Evolutionary conservation across 192 early-diverging fungal species (phyloP).

Genomic region (Coemansia sp.): DNA sequence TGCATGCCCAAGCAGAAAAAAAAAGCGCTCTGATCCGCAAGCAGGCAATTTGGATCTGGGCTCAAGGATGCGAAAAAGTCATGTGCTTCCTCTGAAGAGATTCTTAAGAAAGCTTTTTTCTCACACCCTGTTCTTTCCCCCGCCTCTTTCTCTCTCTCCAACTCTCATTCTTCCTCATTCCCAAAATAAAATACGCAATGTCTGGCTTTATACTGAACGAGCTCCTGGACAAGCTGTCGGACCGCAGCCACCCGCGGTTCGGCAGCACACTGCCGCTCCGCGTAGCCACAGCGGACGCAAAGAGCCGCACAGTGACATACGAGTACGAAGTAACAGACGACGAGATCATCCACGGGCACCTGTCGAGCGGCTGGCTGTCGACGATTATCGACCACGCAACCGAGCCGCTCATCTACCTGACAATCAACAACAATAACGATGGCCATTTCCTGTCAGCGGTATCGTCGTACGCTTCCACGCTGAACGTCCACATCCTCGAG

Average conservation of each 20-base stretch:
- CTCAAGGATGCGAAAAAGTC: background rate
- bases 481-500: slow-evolving; percentile 27
- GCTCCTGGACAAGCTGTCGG: slow-evolving; percentile 25
- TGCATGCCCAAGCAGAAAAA: no score
- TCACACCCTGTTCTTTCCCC: background rate
- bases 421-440: background rate
- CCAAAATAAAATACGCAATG: slow-evolving; percentile 6
- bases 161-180: slow-evolving; percentile 2
- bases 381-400: slow-evolving; percentile 25
- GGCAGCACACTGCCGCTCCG: slow-evolving; percentile 23
- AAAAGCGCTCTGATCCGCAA: no score
- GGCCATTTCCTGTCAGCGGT: no score
- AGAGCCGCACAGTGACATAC: slow-evolving; percentile 18
- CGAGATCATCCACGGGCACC: slow-evolving; percentile 28
- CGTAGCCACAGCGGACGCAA: slow-evolving; percentile 19
- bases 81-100: background rate
- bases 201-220: slow-evolving; percentile 39
- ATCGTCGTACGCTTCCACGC: slow-evolving; percentile 13
- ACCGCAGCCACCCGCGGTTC: slow-evolving; percentile 18
- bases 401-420: slow-evolving; percentile 13
- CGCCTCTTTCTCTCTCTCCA: background rate
- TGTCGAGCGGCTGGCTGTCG: slow-evolving; percentile 28
- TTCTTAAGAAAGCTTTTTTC: background rate
- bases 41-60: no score
- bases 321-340: slow-evolving; percentile 32